Evolutionary conservation across 352 stramenopile species (phyloP), one percentile per base, ranked within the genome.

Genomic region (Sclerospora graminicola): DNA sequence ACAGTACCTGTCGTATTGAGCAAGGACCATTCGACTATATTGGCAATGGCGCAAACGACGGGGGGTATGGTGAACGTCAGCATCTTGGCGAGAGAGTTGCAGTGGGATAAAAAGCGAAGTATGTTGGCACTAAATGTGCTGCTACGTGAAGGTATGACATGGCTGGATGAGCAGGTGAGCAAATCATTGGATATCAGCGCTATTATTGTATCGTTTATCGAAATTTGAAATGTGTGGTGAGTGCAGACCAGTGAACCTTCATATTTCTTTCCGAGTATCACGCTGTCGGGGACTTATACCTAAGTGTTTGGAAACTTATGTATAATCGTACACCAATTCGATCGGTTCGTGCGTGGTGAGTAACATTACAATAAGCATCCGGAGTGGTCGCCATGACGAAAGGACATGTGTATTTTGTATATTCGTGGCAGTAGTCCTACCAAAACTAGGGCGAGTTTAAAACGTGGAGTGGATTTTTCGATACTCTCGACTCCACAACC

Each of bases 1-100:
- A 97, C 84, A 4, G 90, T 98, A 5, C 95, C 95, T 0, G 84
- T 96, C 8, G 94, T 97, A 48, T 61, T 98, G 39, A 96, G 90
- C 56, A 69, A 85, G 34, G 95, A 99, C 68, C 87, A 98, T 53
- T 89, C 95, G 41, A 81, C 83, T 32, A 89, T 98, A 26, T 72
- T 98, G 59, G 70, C 70, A 29, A 46, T 97, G 8, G 87, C 86
- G 16, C 79, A 96, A 56, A 84, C 83, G 49, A 84, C 75, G 16
- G 68, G 69, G 24, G 91, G 93, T 1, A 89, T 92, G 63, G 66
- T 98, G 8, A 96, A 84, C 24, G 61, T 87, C 30, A 74, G 79
- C 37, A 74, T 94, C 43, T 65, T 98, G 15, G 63, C 61, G 14
- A 66, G 74, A 20, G 68, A 82, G 45, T 69, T 95, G 20, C 54